A percentile compares a stretch with the other conserved stretches of the same genome.
Conservation (phyloP, 768 basidiomycete species). For the Boletus reticulatus region DNA sequence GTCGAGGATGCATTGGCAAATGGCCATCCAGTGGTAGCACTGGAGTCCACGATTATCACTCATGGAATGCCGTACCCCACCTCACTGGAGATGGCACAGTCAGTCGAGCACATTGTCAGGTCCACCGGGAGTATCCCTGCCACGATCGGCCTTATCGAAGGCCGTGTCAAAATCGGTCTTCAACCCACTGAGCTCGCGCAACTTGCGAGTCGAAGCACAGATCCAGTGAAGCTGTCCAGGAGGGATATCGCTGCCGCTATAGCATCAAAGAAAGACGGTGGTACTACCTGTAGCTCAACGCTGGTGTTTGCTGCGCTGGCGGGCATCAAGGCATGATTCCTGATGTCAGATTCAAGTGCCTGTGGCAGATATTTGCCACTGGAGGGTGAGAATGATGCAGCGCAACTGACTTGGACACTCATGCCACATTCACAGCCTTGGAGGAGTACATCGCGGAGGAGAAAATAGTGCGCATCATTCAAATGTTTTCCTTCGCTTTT, state of each 20-base stretch:
- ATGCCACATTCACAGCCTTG: constrained; percentile 46
- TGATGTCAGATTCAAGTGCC: not conserved
- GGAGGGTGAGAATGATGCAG: constrained; percentile 65
- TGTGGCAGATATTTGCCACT: constrained; percentile 76
- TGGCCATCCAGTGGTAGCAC: constrained; percentile 74
- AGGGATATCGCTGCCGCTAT: constrained; percentile 80
- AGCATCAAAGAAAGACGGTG: constrained; percentile 67
- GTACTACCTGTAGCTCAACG: constrained; percentile 76
- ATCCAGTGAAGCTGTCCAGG: constrained; percentile 68
- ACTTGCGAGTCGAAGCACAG: constrained; percentile 53
- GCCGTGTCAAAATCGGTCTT: constrained; percentile 86
- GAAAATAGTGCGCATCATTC: constrained; percentile 50
- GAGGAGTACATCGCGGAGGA: constrained; percentile 81
- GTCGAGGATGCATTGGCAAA: constrained; percentile 74
- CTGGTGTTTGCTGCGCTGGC: constrained; percentile 73
- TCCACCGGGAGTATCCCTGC: constrained; percentile 80
- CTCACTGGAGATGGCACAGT: constrained; percentile 67
- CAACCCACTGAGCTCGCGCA: constrained; percentile 59
- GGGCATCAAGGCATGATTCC: constrained; percentile 70
- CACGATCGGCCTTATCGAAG: constrained; percentile 82
- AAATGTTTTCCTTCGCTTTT: not conserved
- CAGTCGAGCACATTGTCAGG: constrained; percentile 73
- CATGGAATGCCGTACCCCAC: constrained; percentile 87
- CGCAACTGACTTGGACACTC: not conserved
- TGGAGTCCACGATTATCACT: constrained; percentile 90